Base-by-base conservation (phyloP, 2,329 filamentous ascomycete species). In the Ilyonectria sp. region DNA sequence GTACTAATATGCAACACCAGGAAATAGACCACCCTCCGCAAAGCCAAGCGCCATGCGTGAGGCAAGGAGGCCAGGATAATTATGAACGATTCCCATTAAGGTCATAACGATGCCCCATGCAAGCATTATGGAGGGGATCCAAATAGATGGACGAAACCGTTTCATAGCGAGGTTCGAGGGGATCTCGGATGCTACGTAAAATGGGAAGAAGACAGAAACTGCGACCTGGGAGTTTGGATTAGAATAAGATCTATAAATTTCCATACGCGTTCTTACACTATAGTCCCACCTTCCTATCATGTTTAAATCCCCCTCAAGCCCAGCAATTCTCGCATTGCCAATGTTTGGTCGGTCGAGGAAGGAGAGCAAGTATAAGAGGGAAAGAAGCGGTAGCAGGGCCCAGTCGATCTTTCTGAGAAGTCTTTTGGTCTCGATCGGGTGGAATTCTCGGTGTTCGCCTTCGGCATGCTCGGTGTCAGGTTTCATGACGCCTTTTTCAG, bases 291-390 rank as follows among this genome's bases (percentile, higher is more conserved):
- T 78, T 49, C 73, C 76, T 1, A 76, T 74, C 75, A 81, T 78
- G 40, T 62, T 69, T 26, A 79, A 68, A 19, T 71, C 69, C 26
- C 69, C 65, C 52, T 77, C 75, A 4, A 92, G 79, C 0, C 87
- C 87, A 4, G 88, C 89, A 13, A 91, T 77, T 71, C 84, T 86
- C 6, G 89, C 89, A 75, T 91, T 92, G 19, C 89, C 87, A 37
- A 82, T 77, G 65, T 81, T 81, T 60, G 79, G 73, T 37, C 77
- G 76, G 59, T 81, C 79, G 15, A 81, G 75, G 77, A 89, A 89
- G 59, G 85, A 86, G 10, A 86, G 85, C 2, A 90, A 78, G 69
- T 90, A 90, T n/a, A 91, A 83, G 0, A 90, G 74, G 2, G 87
- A 85, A 68, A 91, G 84, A 76, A 89, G 86, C 1, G 89, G 89